Conservation (phyloP, 2,329 filamentous ascomycete species). For the Colletotrichum coccodes region DNA sequence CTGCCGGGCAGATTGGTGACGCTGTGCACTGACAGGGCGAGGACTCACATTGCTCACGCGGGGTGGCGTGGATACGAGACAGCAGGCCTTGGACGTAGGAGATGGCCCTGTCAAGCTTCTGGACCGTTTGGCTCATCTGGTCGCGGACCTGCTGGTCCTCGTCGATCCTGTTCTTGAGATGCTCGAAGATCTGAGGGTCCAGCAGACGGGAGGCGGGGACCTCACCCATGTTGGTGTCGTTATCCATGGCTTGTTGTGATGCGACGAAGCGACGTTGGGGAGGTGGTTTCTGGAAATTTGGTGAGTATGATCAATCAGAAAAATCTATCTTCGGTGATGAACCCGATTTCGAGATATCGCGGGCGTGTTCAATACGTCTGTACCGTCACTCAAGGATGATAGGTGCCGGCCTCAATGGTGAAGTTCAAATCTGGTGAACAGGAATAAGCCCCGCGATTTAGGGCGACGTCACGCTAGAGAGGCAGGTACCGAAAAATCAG, state of each 20-base stretch:
- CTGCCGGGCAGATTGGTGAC: no score
- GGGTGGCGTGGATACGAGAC: conserved; percentile 89
- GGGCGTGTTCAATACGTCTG: background rate
- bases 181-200: conserved; percentile 85
- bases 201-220: conserved; percentile 51
- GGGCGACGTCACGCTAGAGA: conserved; percentile 3
- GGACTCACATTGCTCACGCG: conserved; percentile 64
- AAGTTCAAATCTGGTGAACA: background rate
- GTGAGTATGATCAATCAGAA: background rate
- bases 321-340: background rate
- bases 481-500: conserved; percentile 12
- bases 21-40: background rate
- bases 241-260: conserved; percentile 28
- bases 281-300: background rate
- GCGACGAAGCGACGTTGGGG: background rate
- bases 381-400: background rate
- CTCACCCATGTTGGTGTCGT: conserved; percentile 34
- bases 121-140: conserved; percentile 82
- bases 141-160: conserved; percentile 86
- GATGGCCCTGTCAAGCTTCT: conserved; percentile 85
- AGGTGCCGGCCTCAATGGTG: background rate
- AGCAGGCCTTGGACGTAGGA: conserved; percentile 84
- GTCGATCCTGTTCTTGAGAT: conserved; percentile 89
- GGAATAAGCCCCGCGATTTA: background rate
- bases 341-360: no score